Evolutionary conservation across 83 land plant genomes (phyloP).

Genomic region (Picea abies): DNA sequence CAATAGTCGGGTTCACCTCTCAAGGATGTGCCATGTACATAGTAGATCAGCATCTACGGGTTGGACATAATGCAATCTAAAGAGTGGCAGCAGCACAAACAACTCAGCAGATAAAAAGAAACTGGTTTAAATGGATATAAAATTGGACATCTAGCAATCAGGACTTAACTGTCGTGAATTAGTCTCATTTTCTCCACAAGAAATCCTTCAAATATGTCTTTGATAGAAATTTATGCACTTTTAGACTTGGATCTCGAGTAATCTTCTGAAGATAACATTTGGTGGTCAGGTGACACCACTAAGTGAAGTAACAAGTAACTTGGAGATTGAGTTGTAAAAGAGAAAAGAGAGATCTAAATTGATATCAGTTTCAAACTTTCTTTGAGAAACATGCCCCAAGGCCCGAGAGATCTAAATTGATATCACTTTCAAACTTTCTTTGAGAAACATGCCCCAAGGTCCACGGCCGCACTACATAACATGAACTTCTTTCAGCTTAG

Average conservation of each 20-base stretch:
- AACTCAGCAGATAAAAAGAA: neutral
- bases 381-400: no score
- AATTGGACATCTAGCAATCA: neutral
- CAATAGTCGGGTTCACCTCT: neutral
- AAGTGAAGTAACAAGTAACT: neutral
- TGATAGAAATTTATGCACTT: no score
- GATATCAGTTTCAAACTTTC: no score
- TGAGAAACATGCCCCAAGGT: no score
- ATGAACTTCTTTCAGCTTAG: no score
- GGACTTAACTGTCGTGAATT: neutral
- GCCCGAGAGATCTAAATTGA: neutral
- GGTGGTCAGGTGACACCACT: neutral
- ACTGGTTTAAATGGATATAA: neutral
- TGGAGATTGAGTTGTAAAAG: neutral
- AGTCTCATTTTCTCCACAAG: neutral
- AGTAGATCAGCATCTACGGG: neutral
- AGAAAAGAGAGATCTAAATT: neutral
- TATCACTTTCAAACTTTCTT: no score
- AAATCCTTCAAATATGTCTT: neutral
- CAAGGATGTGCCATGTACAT: neutral
- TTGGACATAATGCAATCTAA: neutral
- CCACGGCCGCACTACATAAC: no score
- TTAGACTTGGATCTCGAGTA: neutral
- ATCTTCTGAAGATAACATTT: neutral
- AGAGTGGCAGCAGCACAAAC: neutral